Base-by-base conservation (phyloP, 805 yeast species). In the Hanseniaspora jakobsenii region DNA sequence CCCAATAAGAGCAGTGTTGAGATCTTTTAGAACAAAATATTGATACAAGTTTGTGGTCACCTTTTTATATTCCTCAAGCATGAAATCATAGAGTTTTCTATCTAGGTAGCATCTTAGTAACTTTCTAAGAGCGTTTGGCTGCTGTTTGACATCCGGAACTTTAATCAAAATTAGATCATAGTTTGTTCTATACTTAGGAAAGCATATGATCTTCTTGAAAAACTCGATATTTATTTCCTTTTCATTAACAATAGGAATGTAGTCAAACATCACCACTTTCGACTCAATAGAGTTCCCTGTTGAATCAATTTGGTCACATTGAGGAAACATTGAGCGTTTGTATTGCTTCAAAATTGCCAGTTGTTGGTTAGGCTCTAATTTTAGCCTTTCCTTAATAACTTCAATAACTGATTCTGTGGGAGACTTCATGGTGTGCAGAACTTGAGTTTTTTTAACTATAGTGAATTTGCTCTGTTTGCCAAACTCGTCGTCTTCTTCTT, bases 171-270 rank as follows among this genome's bases (percentile, higher is more conserved):
- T 36, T 21, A 32, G 16, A 16, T 47, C 41, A 23, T 31, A 32
- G 19, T 37, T 46, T n/a, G 48, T 46, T 36, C 45, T 40, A 18
- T 40, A 40, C 23, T 46, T 40, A 6, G 48, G 46, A 32, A 26
- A 46, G n/a, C 48, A 40, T 7, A 46, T 27, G 8, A 36, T 28
- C 21, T 40, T 47, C 18, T 41, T 45, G 23, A 45, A 45, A 38
- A 38, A 45, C 23, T 38, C 48, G 19, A 45, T 35, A 21, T 45
- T 38, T 22, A 45, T 28, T 29, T 32, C 39, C 8, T 38, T 27
- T 29, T 38, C 40, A 23, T 45, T 35, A 13, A 34, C 19, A 9
- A 45, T 34, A 5, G 48, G 44, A n/a, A 45, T 34, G 26, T 38
- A 45, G 13, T 45, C 48, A 38, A 45, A 45, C 36, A 38, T 45